Conservation (phyloP, 176 grass and related monocot species). For the Carex cristatella region DNA sequence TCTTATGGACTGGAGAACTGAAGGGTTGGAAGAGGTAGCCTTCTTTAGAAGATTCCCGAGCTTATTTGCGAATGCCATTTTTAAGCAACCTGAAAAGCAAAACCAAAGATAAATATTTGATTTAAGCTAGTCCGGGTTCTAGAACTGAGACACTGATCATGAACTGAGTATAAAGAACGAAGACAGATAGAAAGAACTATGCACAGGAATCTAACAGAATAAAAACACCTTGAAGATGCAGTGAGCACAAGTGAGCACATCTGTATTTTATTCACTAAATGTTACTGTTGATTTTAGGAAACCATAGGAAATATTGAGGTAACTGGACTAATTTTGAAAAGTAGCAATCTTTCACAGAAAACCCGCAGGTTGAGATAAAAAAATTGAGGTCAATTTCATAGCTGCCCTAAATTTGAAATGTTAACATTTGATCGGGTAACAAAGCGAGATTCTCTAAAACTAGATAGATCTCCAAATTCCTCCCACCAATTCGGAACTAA, state of each 20-base stretch:
- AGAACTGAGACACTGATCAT: neutral
- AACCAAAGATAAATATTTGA: neutral
- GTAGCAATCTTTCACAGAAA: neutral
- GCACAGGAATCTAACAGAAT: neutral
- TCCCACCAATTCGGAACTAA: neutral
- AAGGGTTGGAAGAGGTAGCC: conserved; percentile 37
- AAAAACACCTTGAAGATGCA: neutral
- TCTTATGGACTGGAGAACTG: conserved; percentile 67
- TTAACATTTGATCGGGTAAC: neutral
- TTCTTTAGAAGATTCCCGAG: conserved; percentile 72
- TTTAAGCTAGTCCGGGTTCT: neutral
- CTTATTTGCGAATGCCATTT: conserved; percentile 60
- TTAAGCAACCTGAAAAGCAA: conserved; percentile 28
- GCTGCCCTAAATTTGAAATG: neutral
- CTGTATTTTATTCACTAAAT: neutral
- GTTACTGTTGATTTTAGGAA: neutral
- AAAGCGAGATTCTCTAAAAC: neutral
- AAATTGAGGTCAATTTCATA: neutral
- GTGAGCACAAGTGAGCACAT: neutral
- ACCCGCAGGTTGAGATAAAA: neutral
- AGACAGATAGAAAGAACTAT: neutral
- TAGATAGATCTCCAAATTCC: neutral
- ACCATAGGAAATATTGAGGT: neutral
- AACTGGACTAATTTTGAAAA: neutral
- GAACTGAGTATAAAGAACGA: neutral